Base-by-base conservation (phyloP, 2,329 filamentous ascomycete genomes). In the Leptodontidium sp. region DNA sequence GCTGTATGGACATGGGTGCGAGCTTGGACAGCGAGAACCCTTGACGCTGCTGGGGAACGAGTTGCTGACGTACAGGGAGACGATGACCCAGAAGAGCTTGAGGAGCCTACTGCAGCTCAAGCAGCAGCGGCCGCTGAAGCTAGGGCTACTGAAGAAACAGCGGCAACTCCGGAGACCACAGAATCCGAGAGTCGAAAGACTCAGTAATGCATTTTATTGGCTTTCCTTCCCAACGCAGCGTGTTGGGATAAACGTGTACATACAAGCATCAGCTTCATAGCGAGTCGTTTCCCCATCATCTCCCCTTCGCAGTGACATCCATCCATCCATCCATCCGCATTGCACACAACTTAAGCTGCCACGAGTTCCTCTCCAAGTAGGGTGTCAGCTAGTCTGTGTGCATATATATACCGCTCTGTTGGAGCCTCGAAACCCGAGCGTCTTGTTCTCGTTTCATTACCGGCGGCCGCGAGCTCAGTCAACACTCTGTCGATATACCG, bases 321-420 rank as follows among this genome's bases (percentile, higher is more conserved):
- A 29, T 43, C 12, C 38, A 38, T n/a, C 24, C 38, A 32, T 24
- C 3, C 6, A n/a, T 49, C 12, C 43, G 63, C 24, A 57, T 62
- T 92, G 93, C 93, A 95, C 92, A 91, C 92, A 92, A 65, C 91
- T 97, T 97, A 92, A 97, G 94, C 96, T 97, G 93, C 88, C 93
- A 94, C 87, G 87, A 89, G 83, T 82, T 74, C 80, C 84, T 85
- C 87, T 83, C 83, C 86, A 91, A 87, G 87, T 95, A 90, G 89
- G 88, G 88, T 94, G 93, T 90, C 91, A 90, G 96, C 94, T 90
- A 96, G 94, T 97, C 94, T 92, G 89, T 90, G 91, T 97, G 94
- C 94, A 93, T 85, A 97, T 86, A 97, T 75, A 70, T 66, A 78
- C 61, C 68, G 72, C 74, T 77, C 70, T 63, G 74, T 76, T 78